These are phyloP conservation scores for Fusarium verrucosum DNA, from an alignment of 2,329 filamentous ascomycete species.

Conservation along the genomic window DNA sequence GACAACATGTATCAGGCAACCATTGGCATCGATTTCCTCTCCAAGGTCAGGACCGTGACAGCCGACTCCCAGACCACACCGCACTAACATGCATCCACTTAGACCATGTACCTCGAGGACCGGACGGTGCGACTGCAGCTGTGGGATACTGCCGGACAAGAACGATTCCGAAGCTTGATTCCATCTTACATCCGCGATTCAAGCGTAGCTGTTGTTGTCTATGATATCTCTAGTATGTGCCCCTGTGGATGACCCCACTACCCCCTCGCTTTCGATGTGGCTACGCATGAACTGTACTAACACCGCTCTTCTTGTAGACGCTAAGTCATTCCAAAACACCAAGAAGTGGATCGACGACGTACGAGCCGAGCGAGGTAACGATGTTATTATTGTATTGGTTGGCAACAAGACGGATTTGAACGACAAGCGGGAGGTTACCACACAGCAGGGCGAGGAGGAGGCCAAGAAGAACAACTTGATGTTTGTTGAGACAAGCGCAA, in stretches of 20 bases:
- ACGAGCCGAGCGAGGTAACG: slow-evolving; percentile 92
- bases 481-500: slow-evolving; percentile 99
- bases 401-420: slow-evolving; percentile 99
- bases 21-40: slow-evolving; percentile 98
- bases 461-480: slow-evolving; percentile 97
- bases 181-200: slow-evolving; percentile 99
- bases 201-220: slow-evolving; percentile 96
- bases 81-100: slow-evolving; percentile 29
- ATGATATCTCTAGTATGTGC: slow-evolving; percentile 87
- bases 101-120: slow-evolving; percentile 99
- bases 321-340: slow-evolving; percentile 98
- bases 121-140: slow-evolving; percentile 95
- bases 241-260: slow-evolving; percentile 36
- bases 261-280: slow-evolving; percentile 14
- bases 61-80: slow-evolving; percentile 20
- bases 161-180: slow-evolving; percentile 95
- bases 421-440: slow-evolving; percentile 97
- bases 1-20: slow-evolving; percentile 99
- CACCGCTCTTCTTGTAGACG: slow-evolving; percentile 61
- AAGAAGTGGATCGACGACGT: slow-evolving; percentile 99
- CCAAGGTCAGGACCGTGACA: slow-evolving; percentile 72
- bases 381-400: slow-evolving; percentile 98
- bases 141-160: slow-evolving; percentile 98
- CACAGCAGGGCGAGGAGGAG: slow-evolving; percentile 95
- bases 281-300: slow-evolving; percentile 35